Evolutionary conservation across 1,139 yeast species (phyloP), one percentile per base, ranked within the genome.

Genomic region (Debaryomyces sp.): DNA sequence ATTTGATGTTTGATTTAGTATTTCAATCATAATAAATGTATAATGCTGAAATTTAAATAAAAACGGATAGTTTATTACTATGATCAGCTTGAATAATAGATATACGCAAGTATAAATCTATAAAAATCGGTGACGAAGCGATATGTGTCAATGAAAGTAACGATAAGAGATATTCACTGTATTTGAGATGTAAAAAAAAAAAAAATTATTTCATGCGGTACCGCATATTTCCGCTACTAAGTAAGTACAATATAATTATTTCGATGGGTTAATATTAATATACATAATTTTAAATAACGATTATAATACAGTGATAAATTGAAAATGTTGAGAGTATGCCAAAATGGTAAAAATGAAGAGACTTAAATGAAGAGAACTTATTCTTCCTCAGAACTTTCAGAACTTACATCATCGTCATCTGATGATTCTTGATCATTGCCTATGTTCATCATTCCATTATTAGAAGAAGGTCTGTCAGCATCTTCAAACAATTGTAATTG

Each of bases 401-500:
- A 82, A 43, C 76, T 70, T 48, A 77, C 68, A 52, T 70, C 73
- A 44, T 64, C 73, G 54, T 77, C 82, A 46, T 78, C 84, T 45
- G 78, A 76, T 37, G 78, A 73, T 40, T 75, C 76, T 45, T 71
- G 75, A 45, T 67, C 64, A 45, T 64, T 63, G 45, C 64, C 59
- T 33, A 65, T 59, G 54, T 64, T 64, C 67, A 69, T 66, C 39
- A 60, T 58, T 33, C 63, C 63, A 52, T 58, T 59, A 41, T 57
- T 49, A 43, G 60, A 56, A 43, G 60, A 56, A 36, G 63, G 62
- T 23, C 59, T 55, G 47, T 67, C 68, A 33, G 68, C 75, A 46
- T 78, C 81, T 55, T 88, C 90, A 64, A 91, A 85, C 60, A 89
- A 84, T 50, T 89, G 89, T 57, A 92, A 76, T 70, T 89, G 92